Conservation (phyloP, 345 rosid species). For the Eucalyptus caleyi region DNA sequence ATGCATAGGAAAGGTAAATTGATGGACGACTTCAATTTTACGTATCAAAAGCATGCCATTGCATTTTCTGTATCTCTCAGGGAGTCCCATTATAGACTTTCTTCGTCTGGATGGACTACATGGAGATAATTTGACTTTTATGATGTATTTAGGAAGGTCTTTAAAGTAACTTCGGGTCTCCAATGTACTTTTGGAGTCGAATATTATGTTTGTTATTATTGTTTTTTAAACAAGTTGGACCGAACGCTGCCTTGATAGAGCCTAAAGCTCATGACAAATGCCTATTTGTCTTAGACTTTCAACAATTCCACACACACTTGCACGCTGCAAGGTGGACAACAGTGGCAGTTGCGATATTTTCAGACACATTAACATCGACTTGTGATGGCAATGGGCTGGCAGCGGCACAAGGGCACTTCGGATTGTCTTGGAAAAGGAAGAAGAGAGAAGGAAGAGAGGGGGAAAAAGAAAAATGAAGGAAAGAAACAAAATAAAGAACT, state of each 20-base stretch:
- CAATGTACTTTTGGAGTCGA: neutral
- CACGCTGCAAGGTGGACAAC: accelerated
- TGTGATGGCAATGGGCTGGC: too few relatives aligned
- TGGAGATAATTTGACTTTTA: neutral
- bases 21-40: neutral
- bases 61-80: neutral
- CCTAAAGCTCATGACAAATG: neutral
- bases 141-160: neutral
- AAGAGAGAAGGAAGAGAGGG: too few relatives aligned
- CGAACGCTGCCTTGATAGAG: neutral
- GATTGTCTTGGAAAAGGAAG: too few relatives aligned
- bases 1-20: neutral
- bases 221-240: neutral
- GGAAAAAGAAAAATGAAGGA: too few relatives aligned
- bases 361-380: too few relatives aligned
- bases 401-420: too few relatives aligned
- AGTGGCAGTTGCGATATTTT: too few relatives aligned
- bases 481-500: too few relatives aligned
- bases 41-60: neutral
- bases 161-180: neutral
- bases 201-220: neutral
- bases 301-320: too few relatives aligned
- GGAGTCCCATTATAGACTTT: neutral
- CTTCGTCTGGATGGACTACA: too few relatives aligned
- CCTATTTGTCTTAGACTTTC: neutral